Base-by-base conservation (phyloP, 345 rosid genomes). In the Chamaenerion angustifolium region DNA sequence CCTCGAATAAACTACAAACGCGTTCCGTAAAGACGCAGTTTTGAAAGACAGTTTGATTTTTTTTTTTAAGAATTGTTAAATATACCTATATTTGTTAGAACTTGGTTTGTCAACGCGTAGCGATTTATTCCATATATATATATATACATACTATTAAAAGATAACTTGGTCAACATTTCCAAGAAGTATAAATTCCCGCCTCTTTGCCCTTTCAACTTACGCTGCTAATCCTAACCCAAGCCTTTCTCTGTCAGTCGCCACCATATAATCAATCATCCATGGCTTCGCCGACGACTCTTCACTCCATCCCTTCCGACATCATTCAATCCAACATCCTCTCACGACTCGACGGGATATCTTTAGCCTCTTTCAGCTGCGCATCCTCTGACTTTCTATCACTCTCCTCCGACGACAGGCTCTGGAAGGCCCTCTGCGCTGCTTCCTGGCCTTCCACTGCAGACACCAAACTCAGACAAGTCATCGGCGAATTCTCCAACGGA, bases 391-490 rank as follows among this genome's bases (percentile, higher is more conserved):
- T 88, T 49, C 62, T 56, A 62, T 42, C 69, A 3, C 76, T 85
- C 55, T 64, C 82, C 10, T 70, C 80, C 1, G 47, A 62, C 3
- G 72, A 70, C 5, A 43, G 46, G 14, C 51, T 48, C 41, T 27
- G 43, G 46, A 40, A n/a, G 6, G 40, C 25, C 16, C 69, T 88
- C 37, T 85, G 97, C 88, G 19, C 76, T 46, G 23, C 61, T 45
- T 56, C 80, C 45, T 88, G 93, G 89, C 97, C 97, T 17, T 88
- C 96, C 54, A 73, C 84, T n/a, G 21, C 40, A 16, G 14, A 31
- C 18, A 76, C 77, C 37, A 62, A 58, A 15, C 14, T 83, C 12
- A 63, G 46, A 31, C 46, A 46, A 12, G 52, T 68, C 23, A 75
- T 77, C 59, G 66, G 78, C 52, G 1, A 67, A 6, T 68, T 78